phyloP scores from a whole-genome alignment of 352 stramenopile genomes.

The Pythium apleroticum region DNA sequence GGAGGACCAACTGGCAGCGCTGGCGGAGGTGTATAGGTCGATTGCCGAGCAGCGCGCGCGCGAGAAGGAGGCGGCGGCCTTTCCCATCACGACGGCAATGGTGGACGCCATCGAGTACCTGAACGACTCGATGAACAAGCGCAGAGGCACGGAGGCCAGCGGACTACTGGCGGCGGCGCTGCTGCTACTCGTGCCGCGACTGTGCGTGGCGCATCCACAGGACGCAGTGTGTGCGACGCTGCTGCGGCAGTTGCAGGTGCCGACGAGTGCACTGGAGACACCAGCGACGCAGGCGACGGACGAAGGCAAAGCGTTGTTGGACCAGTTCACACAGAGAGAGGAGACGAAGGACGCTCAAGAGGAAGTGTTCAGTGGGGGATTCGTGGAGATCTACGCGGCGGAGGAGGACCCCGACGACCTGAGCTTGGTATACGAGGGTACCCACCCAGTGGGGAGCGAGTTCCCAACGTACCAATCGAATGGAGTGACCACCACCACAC shows the following conservation, averaged over 20 bases:
- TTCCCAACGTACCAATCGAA: not conserved
- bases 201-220: conserved; percentile 32
- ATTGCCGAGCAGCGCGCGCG: conserved; percentile 21
- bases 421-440: conserved; percentile 58
- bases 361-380: conserved; percentile 11
- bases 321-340: not conserved
- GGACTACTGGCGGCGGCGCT: conserved; percentile 43
- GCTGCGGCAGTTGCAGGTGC: conserved; percentile 22
- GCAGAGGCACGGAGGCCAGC: conserved; percentile 33
- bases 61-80: conserved; percentile 6
- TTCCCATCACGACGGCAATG: conserved; percentile 41
- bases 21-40: conserved; percentile 43
- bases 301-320: conserved; percentile 3
- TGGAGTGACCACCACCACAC: conserved; percentile 9
- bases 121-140: conserved; percentile 34
- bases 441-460: conserved; percentile 2
- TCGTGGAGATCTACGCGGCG: conserved; percentile 43
- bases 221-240: conserved; percentile 25
- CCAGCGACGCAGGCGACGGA: not conserved
- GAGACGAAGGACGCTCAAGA: conserved; percentile 1
- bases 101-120: conserved; percentile 49
- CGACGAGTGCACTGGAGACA: not conserved
- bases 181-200: conserved; percentile 38
- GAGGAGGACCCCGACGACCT: conserved; percentile 65
- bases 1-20: conserved; percentile 37